Percentiles rank a stretch among this genome's conserved stretches.
Evolutionary conservation across 805 yeast species (phyloP).

Genomic region (Wickerhamomyces mucosus): DNA sequence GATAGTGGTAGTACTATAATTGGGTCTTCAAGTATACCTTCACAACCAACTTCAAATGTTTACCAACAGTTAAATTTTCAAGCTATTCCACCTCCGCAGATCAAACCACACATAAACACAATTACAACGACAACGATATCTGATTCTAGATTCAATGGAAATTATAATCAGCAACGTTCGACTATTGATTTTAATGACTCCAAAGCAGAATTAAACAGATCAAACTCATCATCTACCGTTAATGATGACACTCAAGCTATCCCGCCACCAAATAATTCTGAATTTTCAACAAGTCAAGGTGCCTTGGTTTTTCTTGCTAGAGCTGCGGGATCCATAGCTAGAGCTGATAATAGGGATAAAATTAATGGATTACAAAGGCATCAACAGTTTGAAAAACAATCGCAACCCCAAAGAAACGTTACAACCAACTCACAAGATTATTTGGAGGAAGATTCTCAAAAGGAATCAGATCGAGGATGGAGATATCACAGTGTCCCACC

Average conservation of each 20-base stretch:
- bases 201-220: not conserved
- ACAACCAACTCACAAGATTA: not conserved
- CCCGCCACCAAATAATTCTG: slow-evolving; percentile 17
- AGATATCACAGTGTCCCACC: slow-evolving; percentile 14
- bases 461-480: not conserved
- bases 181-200: not conserved
- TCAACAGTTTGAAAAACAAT: slow-evolving; percentile 33
- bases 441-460: not conserved
- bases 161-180: not conserved
- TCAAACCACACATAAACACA: too few relatives aligned
- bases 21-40: too few relatives aligned
- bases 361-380: slow-evolving; percentile 44
- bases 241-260: slow-evolving; percentile 8
- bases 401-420: not conserved
- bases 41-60: too few relatives aligned
- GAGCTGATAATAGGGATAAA: slow-evolving; percentile 55
- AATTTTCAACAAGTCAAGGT: slow-evolving; percentile 35
- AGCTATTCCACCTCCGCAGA: too few relatives aligned
- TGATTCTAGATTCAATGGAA: not conserved
- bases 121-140: not conserved
- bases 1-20: too few relatives aligned
- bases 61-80: too few relatives aligned
- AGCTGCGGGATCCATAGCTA: slow-evolving; percentile 70
- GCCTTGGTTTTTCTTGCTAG: slow-evolving; percentile 67
- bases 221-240: slow-evolving; percentile 6